Base-by-base conservation (phyloP, 805 yeast genomes). In the Barnettozyma sucrosica region DNA sequence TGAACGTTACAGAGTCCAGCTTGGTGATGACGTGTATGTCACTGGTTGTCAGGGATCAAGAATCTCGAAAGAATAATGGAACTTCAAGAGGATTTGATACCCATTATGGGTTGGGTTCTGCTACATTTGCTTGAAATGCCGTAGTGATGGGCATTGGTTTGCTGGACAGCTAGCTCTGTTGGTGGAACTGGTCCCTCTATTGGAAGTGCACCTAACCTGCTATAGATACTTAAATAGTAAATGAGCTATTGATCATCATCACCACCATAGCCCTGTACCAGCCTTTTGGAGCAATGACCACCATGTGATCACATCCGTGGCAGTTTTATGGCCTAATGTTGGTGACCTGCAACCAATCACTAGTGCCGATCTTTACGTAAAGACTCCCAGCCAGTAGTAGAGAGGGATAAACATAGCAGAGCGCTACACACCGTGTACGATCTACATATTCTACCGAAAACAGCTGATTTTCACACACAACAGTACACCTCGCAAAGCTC, bases 11-110 rank as follows among this genome's bases (percentile, higher is more conserved):
- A 10, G 58, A 52, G 33, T 39, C 48, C 5, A 46, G 58, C 7
- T 21, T 55, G 26, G 61, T 60, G 9, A 20, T 55, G 28, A 51
- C 53, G 0, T 56, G 62, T 48, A 56, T 58, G 59, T 44, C 59
- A 1, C 11, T 60, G 44, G 55, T 60, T 4, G 37, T 60, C 14
- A 56, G 60, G 28, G 64, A 58, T 43, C 61, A 55, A 42, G 58
- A 56, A 26, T 9, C 26, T 4, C 49, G 52, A 37, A 60, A 57
- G 48, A 55, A 46, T 6, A 50, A 51, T 47, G 61, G 62, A 1
- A 50, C 47, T 33, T 44, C 51, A 2, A 55, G 60, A 46, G 54
- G 50, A 13, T 55, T 55, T 44, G 60, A 58, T 28, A 16, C 19
- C 20, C 33, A 28, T 32, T 24, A 36, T 24, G 24, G 54, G 3